Conservation (phyloP, 2,329 filamentous ascomycete species). For the Venturia carpophila region DNA sequence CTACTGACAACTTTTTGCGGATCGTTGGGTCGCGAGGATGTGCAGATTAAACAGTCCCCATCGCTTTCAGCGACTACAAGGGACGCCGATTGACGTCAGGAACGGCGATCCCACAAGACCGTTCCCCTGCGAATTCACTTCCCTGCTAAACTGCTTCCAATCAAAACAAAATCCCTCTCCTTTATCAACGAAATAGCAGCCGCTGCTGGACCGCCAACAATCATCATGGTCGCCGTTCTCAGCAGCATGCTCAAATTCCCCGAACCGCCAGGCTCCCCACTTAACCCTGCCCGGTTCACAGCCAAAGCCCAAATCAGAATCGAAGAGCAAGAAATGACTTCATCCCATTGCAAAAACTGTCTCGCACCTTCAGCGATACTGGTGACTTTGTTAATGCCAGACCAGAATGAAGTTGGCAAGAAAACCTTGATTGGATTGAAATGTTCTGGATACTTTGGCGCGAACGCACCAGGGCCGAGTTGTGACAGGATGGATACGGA, state of each 20-base stretch:
- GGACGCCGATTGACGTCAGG: no score
- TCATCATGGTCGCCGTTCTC: not conserved
- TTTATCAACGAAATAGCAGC: not conserved
- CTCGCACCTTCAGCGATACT: not conserved
- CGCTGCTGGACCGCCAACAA: not conserved
- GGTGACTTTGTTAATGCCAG: not conserved
- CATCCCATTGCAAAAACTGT: slow-evolving; percentile 5
- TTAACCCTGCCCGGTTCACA: not conserved
- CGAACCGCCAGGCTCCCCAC: not conserved
- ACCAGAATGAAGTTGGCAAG: not conserved
- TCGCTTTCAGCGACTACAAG: no score
- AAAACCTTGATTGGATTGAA: not conserved
- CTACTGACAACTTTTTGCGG: no score
- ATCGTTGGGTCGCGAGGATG: no score
- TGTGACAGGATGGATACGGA: not conserved
- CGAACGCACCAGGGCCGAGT: not conserved
- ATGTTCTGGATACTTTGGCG: not conserved
- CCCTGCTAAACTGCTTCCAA: not conserved
- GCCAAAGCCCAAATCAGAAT: slow-evolving; percentile 3
- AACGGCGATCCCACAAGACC: not conserved
- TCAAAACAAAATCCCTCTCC: slow-evolving; percentile 3
- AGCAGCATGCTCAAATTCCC: not conserved
- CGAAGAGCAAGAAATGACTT: slow-evolving; percentile 1
- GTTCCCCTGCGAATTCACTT: not conserved
- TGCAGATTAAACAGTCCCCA: no score